Conservation (phyloP, 2,329 filamentous ascomycete species). For the Pseudogymnoascus sp. region DNA sequence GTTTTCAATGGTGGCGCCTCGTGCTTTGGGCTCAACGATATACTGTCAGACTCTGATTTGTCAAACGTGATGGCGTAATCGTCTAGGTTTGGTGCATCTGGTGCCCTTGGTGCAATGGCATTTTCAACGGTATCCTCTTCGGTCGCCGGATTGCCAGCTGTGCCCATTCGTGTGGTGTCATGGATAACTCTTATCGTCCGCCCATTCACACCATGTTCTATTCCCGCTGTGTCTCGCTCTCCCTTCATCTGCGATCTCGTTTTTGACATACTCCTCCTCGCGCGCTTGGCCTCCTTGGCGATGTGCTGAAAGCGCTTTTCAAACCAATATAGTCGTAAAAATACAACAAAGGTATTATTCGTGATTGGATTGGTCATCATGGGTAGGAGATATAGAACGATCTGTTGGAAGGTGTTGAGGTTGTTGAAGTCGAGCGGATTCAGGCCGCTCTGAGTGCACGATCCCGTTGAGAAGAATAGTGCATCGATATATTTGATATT, state of each 20-base stretch:
- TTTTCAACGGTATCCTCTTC: background rate
- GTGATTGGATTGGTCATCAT: constrained; percentile 76
- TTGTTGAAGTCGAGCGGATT: constrained; percentile 68
- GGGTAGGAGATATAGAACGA: constrained; percentile 61
- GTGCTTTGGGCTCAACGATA: background rate
- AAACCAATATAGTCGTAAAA: constrained; percentile 93
- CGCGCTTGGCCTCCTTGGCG: constrained; percentile 59
- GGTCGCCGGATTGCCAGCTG: background rate
- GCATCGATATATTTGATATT: constrained; percentile 73
- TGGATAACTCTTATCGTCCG: constrained; percentile 60
- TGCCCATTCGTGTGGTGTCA: constrained; percentile 32
- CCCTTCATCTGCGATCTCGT: constrained; percentile 37
- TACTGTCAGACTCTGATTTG: background rate
- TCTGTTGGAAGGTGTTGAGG: constrained; percentile 63
- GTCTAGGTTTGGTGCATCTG: background rate
- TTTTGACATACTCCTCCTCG: constrained; percentile 54
- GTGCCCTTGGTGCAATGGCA: background rate
- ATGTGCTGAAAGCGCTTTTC: constrained; percentile 89
- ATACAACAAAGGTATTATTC: constrained; percentile 78
- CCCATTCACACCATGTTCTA: constrained; percentile 52
- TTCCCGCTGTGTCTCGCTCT: constrained; percentile 33
- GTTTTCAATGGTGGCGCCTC: constrained; percentile 12
- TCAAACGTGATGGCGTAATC: constrained; percentile 8
- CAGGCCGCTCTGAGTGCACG: constrained; percentile 84
- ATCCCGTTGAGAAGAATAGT: constrained; percentile 76